A percentile compares a stretch with the other conserved stretches of the same genome.
Conservation (phyloP, 1,139 yeast genomes). For the Saccharomyces hybrid region DNA sequence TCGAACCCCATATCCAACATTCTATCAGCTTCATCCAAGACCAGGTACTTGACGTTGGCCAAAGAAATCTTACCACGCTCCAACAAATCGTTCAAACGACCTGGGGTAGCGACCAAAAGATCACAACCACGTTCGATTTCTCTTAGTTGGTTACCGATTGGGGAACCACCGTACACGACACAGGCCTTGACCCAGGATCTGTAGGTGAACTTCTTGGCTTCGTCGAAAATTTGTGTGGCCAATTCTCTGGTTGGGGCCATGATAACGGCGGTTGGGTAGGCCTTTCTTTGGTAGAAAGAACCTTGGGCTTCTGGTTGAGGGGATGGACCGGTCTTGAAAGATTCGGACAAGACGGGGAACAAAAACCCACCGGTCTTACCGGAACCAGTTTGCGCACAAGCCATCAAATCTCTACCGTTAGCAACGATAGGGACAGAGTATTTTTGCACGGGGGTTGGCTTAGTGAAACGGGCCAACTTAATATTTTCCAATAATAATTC, state of each 20-base stretch:
- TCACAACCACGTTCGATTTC: conserved; percentile 93
- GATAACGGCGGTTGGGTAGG: conserved; percentile 87
- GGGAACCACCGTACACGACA: conserved; percentile 98
- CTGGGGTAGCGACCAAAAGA: conserved; percentile 94
- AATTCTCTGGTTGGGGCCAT: conserved; percentile 99
- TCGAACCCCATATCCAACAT: conserved; percentile 99
- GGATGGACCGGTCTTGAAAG: conserved; percentile 84
- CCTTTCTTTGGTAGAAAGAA: conserved; percentile 62
- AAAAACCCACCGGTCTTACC: conserved; percentile 99
- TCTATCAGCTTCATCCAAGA: conserved; percentile 97
- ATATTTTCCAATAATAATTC: conserved; percentile 80
- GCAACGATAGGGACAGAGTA: conserved; percentile 97
- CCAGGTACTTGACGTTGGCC: conserved; percentile 84
- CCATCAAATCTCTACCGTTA: conserved; percentile 95
- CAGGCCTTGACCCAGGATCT: conserved; percentile 98
- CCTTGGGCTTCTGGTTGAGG: conserved; percentile 40
- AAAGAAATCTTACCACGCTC: conserved; percentile 92
- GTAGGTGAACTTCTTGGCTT: conserved; percentile 90
- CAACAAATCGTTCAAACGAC: conserved; percentile 91
- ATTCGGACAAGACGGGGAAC: conserved; percentile 93
- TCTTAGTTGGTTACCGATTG: conserved; percentile 78
- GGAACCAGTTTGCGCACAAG: conserved; percentile 99
- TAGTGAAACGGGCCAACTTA: conserved; percentile 77
- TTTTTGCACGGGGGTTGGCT: conserved; percentile 98
- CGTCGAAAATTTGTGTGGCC: conserved; percentile 93